Base-by-base conservation (phyloP, 2,329 filamentous ascomycete genomes). In the Fusarium beomiforme region DNA sequence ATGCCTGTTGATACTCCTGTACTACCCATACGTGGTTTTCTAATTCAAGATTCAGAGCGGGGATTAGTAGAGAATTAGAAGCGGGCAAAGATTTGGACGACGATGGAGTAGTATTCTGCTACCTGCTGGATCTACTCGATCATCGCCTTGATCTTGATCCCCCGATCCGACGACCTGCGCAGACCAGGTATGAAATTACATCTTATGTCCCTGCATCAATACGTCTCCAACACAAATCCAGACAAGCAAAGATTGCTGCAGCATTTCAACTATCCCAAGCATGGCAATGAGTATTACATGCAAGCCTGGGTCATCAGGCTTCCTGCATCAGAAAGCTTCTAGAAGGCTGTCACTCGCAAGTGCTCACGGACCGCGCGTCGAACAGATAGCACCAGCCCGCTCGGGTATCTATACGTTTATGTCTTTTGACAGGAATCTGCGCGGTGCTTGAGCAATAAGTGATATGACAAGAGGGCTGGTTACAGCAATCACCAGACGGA, bases 361-460 rank as follows among this genome's bases (percentile, higher is more conserved):
- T 43, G 59, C 67, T 71, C 49, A 64, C 68, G 54, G 59, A 55
- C 63, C 55, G 58, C 51, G 53, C 56, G 41, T 62, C 37, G 70
- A 64, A 68, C 51, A 66, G 62, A 63, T 58, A 65, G 58, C 42
- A 63, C 55, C 71, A 63, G 55, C 44, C 58, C 41, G 57, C 49
- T 56, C 57, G 61, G 63, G 21, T 29, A 51, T 54, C 49, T 55
- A 44, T 47, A 49, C 37, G 49, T 53, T 66, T 66, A 56, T 64
- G 63, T 70, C 55, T 64, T 67, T 57, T 54, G 72, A 63, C 49
- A 59, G 59, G 41, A 54, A 63, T 63, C 24, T 60, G 63, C 44
- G 55, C 62, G 51, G 67, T 64, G 59, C 29, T 49, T 51, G 50
- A 69, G 69, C 76, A 78, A 78, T 75, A 75, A 77, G 61, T 65